These are phyloP conservation scores for Ascosphaera apis DNA, from an alignment of 2,329 filamentous ascomycete species.

Conservation along the genomic window DNA sequence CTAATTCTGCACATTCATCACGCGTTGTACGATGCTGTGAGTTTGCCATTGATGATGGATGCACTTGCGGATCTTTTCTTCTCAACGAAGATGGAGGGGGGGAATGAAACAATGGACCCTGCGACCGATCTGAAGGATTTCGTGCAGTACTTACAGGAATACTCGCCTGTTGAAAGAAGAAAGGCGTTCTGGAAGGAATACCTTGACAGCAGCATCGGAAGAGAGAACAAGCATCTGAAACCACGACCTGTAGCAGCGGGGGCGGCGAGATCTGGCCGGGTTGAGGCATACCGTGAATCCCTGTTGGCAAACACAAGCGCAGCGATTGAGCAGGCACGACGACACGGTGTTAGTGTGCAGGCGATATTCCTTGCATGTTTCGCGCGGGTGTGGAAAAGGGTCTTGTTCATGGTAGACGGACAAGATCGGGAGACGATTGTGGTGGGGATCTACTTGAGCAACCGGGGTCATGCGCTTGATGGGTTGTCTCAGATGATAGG, in stretches of 20 bases:
- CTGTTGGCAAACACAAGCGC: not conserved
- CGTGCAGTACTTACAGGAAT: not conserved
- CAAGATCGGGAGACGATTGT: slow-evolving; percentile 22
- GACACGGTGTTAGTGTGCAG: slow-evolving; percentile 42
- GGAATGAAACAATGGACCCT: not conserved
- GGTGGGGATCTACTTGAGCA: slow-evolving; percentile 66
- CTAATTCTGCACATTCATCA: slow-evolving; percentile 49
- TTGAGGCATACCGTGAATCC: not conserved
- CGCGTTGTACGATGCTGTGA: slow-evolving; percentile 70
- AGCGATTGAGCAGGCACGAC: slow-evolving; percentile 14
- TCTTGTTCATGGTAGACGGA: slow-evolving; percentile 9
- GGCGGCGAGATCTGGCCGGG: not conserved
- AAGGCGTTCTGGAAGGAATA: slow-evolving; percentile 24
- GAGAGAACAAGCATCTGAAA: not conserved
- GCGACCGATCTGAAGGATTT: not conserved
- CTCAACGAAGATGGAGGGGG: not conserved
- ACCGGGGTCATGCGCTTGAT: slow-evolving; percentile 34
- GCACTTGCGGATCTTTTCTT: slow-evolving; percentile 20
- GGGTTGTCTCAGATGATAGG: slow-evolving; percentile 29
- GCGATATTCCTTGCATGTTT: slow-evolving; percentile 53
- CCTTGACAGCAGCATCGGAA: slow-evolving; percentile 7
- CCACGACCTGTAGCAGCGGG: not conserved
- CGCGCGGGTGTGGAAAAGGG: slow-evolving; percentile 26
- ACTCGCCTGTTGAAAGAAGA: slow-evolving; percentile 11
- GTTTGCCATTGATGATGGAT: slow-evolving; percentile 40